Percentiles rank a stretch among this genome's conserved stretches.
These are phyloP conservation scores for Microascus cirrosus DNA, from an alignment of 2,329 filamentous ascomycete species.

Conservation along the genomic window DNA sequence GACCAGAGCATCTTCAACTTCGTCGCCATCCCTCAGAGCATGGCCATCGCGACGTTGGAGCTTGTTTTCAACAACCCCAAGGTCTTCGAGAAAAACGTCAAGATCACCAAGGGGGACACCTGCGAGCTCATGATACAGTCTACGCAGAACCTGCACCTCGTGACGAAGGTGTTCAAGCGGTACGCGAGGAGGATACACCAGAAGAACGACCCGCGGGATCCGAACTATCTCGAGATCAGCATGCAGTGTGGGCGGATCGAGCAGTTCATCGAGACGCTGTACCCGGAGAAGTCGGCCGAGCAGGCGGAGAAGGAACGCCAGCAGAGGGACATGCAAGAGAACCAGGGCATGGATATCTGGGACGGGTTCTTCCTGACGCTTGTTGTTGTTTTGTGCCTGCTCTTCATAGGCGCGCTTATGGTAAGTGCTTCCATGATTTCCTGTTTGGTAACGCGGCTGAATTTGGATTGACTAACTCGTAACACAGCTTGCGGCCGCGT, in stretches of 20 bases:
- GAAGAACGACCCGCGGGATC: slow-evolving; percentile 90
- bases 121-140: slow-evolving; percentile 87
- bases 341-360: slow-evolving; percentile 35
- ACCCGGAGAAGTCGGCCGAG: slow-evolving; percentile 71
- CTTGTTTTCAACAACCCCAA: slow-evolving; percentile 82
- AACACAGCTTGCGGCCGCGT: slow-evolving; percentile 6
- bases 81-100: slow-evolving; percentile 80
- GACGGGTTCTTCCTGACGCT: slow-evolving; percentile 56
- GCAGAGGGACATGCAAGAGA: slow-evolving; percentile 26
- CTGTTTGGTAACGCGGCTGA: neutral
- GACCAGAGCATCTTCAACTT: slow-evolving; percentile 99
- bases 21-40: slow-evolving; percentile 88
- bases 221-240: slow-evolving; percentile 86
- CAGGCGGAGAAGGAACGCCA: slow-evolving; percentile 30
- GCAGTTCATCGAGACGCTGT: slow-evolving; percentile 89
- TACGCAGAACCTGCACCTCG: slow-evolving; percentile 74
- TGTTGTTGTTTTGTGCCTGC: slow-evolving; percentile 57
- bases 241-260: slow-evolving; percentile 80
- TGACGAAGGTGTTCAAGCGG: slow-evolving; percentile 71
- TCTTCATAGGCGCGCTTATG: slow-evolving; percentile 66
- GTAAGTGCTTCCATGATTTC: slow-evolving; percentile 38
- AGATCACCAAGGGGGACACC: slow-evolving; percentile 92
- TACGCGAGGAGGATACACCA: slow-evolving; percentile 75
- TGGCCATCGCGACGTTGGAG: slow-evolving; percentile 94
- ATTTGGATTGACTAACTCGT: neutral